Percentiles rank a stretch among this genome's conserved stretches.
Conservation (phyloP, 345 rosid genomes). For the Chamaenerion angustifolium region DNA sequence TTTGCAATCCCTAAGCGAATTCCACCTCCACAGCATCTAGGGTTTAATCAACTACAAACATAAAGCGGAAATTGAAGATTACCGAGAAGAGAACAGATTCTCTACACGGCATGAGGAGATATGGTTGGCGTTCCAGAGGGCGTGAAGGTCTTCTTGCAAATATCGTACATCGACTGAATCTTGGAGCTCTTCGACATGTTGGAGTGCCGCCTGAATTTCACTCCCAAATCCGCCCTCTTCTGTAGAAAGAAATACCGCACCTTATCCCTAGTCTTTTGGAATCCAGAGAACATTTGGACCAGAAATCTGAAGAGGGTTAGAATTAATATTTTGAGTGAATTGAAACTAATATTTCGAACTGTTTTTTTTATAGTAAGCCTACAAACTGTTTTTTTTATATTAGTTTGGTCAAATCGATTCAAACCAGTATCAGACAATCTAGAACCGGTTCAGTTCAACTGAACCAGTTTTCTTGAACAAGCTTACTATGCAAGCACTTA, state of each 20-base stretch:
- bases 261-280: constrained; percentile 37
- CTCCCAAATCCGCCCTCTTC: constrained; percentile 6
- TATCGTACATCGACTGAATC: constrained; percentile 55
- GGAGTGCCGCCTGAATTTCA: constrained; percentile 14
- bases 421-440: too few species aligned
- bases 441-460: too few species aligned
- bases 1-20: background rate
- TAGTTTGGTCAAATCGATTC: too few species aligned
- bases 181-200: constrained; percentile 34
- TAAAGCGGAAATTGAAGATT: constrained; percentile 9
- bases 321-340: too few species aligned
- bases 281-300: constrained; percentile 26
- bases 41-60: background rate
- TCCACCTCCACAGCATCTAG: background rate
- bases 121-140: constrained; percentile 37
- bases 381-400: too few species aligned
- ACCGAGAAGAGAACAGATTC: constrained; percentile 65
- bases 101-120: constrained; percentile 30
- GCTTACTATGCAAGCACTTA: too few species aligned
- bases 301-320: background rate
- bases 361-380: too few species aligned
- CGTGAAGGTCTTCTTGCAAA: constrained; percentile 42
- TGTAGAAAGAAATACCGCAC: constrained; percentile 15
- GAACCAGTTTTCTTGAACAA: too few species aligned
- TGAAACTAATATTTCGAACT: too few species aligned